Base-by-base conservation (phyloP, 345 rosid species). In the Aquilaria malaccensis region DNA sequence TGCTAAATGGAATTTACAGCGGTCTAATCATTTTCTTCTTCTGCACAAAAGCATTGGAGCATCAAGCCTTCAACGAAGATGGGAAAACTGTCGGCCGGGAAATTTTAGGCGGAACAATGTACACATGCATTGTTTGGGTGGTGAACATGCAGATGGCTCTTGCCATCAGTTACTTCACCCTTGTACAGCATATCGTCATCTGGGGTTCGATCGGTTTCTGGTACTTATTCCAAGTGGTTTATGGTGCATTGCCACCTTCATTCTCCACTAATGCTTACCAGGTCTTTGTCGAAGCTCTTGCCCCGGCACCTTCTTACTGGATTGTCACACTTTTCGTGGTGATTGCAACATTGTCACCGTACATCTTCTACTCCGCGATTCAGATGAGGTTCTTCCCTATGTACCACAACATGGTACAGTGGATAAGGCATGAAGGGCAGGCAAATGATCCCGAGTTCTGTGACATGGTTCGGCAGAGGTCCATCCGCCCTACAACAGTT, bases 381-480 rank as follows among this genome's bases (percentile, higher is more conserved):
- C 89, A 87, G 66, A 87, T 78, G 84, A 68, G 85, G 37, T 89
- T 93, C 81, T 93, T 87, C 71, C 98, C 98, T 32, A 83, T 89
- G 97, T 93, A 82, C 73, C 98, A 93, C 62, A 88, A 76, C 56
- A 89, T 82, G 84, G 80, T 93, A 71, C 97, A 85, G 71, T 83
- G 96, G 98, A 78, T 93, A 55, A 72, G 94, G 67, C 72, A 66
- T 11, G 95, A 84, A 43, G 97, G 91, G 50, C 83, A 60, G 41
- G 70, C 87, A 9, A 73, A 82, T 33, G 89, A 93, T 64, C 81
- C 89, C 0, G 91, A 80, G 73, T 89, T 74, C 68, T 81, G 86
- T 52, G 83, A 84, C 1, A 79, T 85, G 80, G 90, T 93, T 63
- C 79, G 97, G 53, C 96, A 93, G 67, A 80, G 88, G 67, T 89